These are phyloP conservation scores for Aspergillus sp. DNA, from an alignment of 2,329 filamentous ascomycete species.

Conservation along the genomic window DNA sequence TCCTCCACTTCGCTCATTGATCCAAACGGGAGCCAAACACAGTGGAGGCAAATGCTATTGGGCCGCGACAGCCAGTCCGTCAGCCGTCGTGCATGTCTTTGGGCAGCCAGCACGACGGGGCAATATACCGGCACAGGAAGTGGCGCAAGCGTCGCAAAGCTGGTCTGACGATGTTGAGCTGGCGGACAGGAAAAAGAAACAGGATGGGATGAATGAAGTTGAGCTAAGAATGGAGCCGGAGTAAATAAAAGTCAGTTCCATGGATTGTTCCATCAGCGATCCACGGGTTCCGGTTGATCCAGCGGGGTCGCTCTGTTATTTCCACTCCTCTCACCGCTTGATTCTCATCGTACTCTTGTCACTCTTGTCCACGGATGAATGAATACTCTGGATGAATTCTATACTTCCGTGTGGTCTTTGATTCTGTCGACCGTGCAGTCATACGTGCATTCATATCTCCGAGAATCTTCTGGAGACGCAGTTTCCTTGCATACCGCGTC, in stretches of 20 bases:
- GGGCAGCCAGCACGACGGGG: conserved; percentile 17
- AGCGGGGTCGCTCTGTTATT: background rate
- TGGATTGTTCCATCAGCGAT: background rate
- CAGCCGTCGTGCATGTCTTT: conserved; percentile 12
- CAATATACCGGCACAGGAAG: conserved; percentile 4
- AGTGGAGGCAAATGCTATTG: conserved; percentile 18
- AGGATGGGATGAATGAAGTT: background rate
- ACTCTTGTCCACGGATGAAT: no score
- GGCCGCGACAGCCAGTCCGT: conserved; percentile 14
- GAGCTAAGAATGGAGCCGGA: background rate
- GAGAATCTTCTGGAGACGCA: background rate
- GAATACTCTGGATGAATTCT: no score
- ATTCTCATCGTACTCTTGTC: no score
- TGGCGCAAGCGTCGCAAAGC: background rate
- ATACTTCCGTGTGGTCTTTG: background rate
- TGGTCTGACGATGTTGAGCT: background rate
- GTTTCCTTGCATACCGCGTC: background rate
- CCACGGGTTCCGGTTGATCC: background rate
- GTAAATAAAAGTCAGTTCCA: background rate
- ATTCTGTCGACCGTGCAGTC: background rate
- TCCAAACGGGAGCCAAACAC: background rate
- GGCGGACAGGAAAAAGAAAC: background rate
- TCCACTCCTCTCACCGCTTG: background rate
- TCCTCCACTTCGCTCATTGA: conserved; percentile 7
- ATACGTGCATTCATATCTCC: background rate